Conservation (phyloP, 2,329 filamentous ascomycete genomes). For the Claviceps sp. region DNA sequence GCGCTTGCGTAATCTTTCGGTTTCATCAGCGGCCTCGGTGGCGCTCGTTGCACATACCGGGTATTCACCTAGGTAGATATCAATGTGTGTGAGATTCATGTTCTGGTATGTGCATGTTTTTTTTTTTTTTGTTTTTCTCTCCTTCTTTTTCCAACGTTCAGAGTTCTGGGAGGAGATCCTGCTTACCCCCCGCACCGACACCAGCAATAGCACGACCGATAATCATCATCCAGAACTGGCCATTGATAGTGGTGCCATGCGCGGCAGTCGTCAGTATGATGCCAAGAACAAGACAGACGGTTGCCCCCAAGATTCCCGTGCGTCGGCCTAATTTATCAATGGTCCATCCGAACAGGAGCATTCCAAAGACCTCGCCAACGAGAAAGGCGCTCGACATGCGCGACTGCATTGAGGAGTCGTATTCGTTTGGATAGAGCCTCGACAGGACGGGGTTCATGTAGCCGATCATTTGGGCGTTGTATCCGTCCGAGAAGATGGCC, state of each 20-base stretch:
- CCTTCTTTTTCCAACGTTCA: neutral
- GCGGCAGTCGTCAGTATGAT: constrained; percentile 30
- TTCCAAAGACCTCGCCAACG: constrained; percentile 28
- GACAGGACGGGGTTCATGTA: constrained; percentile 20
- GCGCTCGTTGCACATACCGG: constrained; percentile 15
- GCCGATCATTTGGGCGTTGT: constrained; percentile 21
- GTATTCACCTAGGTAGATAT: constrained; percentile 14
- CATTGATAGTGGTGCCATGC: constrained; percentile 25
- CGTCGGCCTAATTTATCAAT: constrained; percentile 33
- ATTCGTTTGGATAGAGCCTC: constrained; percentile 18
- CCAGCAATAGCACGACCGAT: constrained; percentile 32
- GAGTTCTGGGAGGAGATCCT: too few species aligned
- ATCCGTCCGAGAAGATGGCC: constrained; percentile 21
- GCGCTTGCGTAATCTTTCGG: constrained; percentile 11
- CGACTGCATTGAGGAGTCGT: constrained; percentile 21
- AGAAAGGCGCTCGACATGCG: constrained; percentile 26
- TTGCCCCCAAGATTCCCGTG: constrained; percentile 30
- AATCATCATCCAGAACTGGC: constrained; percentile 39
- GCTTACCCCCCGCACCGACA: constrained; percentile 27
- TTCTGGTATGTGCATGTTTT: neutral
- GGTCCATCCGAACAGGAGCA: constrained; percentile 25
- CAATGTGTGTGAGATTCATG: neutral
- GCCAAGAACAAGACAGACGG: constrained; percentile 31
- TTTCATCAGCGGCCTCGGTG: constrained; percentile 17
- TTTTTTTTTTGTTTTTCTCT: neutral